Evolutionary conservation across 257 asterid species (phyloP), one percentile per base, ranked within the genome.

Genomic region (Plantago major): DNA sequence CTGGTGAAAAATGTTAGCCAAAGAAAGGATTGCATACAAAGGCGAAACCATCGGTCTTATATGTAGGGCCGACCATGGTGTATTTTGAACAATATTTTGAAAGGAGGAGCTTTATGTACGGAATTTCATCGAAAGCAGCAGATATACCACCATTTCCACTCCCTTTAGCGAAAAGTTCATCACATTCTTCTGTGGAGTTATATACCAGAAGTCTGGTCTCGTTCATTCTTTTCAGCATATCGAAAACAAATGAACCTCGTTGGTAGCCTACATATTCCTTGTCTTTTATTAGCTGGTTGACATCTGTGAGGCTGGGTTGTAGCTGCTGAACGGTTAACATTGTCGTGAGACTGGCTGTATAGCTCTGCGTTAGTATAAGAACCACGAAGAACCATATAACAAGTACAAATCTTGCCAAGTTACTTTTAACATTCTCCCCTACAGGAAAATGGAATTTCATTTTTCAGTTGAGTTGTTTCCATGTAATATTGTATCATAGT

Each of bases 21-120:
- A 50, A 18, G 33, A 26, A 10, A 18, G 14, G 7, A 28, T 15
- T 14, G 52, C 88, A 12, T 74, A 84, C 92, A 49, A 82, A 71
- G 54, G 80, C 82, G 9, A 84, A 75, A 15, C 93, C 86, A 45
- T 77, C 72, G 0, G 84, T 71, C 73, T 67, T 75, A 58, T 81
- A 71, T 17, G 66, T 50, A 17, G 76, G 79, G 15, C 63, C 82
- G n/a, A 75, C 70, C 63, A 48, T 75, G 57, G 69, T 75, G 74
- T 84, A 79, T n/a, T 73, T 61, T 49, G 78, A 55, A 11, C 67
- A 62, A 65, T 84, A 84, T 43, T 52, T 68, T 14, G 22, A 42
- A 10, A 84, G 74, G 60, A 81, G 70, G 45, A 77, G 60, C 67
- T 79, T 77, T 65, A 84, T 60, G 37, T 74, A 78, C 0, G 83